Base-by-base conservation (phyloP, 441 rosid species). In the Sinapis alba region DNA sequence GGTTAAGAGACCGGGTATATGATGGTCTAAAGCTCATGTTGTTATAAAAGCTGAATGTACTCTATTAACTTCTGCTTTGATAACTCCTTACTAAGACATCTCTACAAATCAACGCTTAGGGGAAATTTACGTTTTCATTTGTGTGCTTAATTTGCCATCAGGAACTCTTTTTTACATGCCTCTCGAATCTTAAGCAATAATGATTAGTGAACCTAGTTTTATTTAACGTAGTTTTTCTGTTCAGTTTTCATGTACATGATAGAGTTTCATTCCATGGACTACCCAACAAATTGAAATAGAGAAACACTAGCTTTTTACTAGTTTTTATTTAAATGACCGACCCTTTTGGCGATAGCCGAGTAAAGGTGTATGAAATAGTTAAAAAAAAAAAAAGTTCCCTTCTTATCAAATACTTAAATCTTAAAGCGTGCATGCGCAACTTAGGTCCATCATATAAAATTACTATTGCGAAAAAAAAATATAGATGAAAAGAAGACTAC, bases 371-470 rank as follows among this genome's bases (percentile, higher is more conserved):
- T 62, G 53, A 4, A 47, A 34, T 63, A 64, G 70, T 54, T 24
- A 36, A 36, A 51, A n/a, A n/a, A n/a, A n/a, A n/a, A n/a, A n/a
- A n/a, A n/a, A n/a, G n/a, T n/a, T n/a, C n/a, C n/a, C n/a, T n/a
- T n/a, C n/a, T n/a, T n/a, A 19, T 45, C 51, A 66, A 45, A 6
- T 67, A 67, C 23, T 74, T 47, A 50, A 67, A 68, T 75, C 56
- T 24, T 34, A 34, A 68, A 68, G 63, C 63, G 24, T 75, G 75
- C 80, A 76, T 64, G 79, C 54, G 54, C 54, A 47, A 47, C 54
- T 47, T 47, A 47, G 54, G 54, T 47, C 20, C 56, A 50, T 50
- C 23, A 50, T 51, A 24, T 53, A 24, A 24, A 5, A 43, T 4
- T 43, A 43, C 1, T 43, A 43, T 43, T 43, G n/a, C n/a, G 6